Percentiles rank a stretch among this genome's conserved stretches.
phyloP scores from a whole-genome alignment of 352 stramenopile genomes.

The Phytophthora capsici region DNA sequence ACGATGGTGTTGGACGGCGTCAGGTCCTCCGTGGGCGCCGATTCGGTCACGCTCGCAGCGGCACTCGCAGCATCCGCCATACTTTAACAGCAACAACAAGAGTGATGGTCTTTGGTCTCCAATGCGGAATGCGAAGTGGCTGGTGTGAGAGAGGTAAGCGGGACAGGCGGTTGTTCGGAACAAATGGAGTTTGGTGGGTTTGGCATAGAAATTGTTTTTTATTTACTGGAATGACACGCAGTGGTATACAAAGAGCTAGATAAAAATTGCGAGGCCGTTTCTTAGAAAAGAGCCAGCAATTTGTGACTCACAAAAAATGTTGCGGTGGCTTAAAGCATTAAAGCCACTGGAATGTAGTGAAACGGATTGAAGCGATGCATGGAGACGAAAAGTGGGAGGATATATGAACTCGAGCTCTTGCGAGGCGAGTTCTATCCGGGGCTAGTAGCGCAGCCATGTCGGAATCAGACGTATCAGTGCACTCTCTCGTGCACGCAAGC shows the following conservation, averaged over 20 bases:
- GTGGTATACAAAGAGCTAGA: conserved; percentile 13
- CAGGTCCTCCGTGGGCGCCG: conserved; percentile 54
- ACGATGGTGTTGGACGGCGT: conserved; percentile 70
- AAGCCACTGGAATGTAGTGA: not conserved
- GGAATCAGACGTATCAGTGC: not conserved
- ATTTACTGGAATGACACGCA: conserved; percentile 3
- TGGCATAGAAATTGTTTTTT: too few species aligned
- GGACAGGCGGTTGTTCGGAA: not conserved
- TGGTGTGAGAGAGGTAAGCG: not conserved
- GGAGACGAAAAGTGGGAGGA: not conserved
- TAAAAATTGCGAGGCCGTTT: conserved; percentile 13
- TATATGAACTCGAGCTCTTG: not conserved
- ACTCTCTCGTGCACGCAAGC: not conserved
- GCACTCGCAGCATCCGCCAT: conserved; percentile 43
- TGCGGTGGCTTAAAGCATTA: not conserved
- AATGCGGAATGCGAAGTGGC: conserved; percentile 19
- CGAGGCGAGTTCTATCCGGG: too few species aligned
- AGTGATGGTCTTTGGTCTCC: not conserved
- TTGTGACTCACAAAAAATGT: not conserved
- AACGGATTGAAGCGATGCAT: too few species aligned
- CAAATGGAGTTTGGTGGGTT: conserved; percentile 3
- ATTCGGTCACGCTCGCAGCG: conserved; percentile 39
- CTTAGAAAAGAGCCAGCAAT: conserved; percentile 29
- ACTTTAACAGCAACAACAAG: not conserved
- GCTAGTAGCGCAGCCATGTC: not conserved